Base-by-base conservation (phyloP, 306 rosid species). In the Glycine latifolia region DNA sequence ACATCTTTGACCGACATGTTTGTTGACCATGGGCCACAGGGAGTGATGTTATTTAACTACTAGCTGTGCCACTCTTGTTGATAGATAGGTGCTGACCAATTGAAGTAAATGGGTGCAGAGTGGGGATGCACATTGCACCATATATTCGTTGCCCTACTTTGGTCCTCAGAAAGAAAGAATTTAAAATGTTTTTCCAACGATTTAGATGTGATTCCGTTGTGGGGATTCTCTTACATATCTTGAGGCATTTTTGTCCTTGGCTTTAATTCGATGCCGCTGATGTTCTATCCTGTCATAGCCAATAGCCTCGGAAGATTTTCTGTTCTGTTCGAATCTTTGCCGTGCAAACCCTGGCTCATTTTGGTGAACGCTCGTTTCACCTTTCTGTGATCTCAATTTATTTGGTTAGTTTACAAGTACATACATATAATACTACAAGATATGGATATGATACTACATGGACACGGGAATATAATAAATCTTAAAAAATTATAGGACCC, bases 1-100 rank as follows among this genome's bases (percentile, higher is more conserved):
- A 84, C 20, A 26, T 26, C 69, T 75, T 54, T 68, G 73, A 68
- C 55, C 73, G 37, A 44, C 52, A 59, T 5, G 11, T 16, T 48
- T 73, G 81, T 77, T 86, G 91, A 58, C 79, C 85, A 52, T 14
- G 49, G 71, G 71, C 67, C 43, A 60, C 79, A 43, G 47, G 47
- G 39, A 16, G 79, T 65, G 79, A 66, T 83, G 78, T 62, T 61
- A 71, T 79, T 75, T 71, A 78, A 86, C 87, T 82, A 50, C 87
- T 81, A 61, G 79, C 77, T 78, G 61, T 78, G 63, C 81, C 81
- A n/a, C 15, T 76, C 33, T 12, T 58, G 10, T 3, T 52, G 13
- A 26, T 26, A 26, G 31, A 26, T 11, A 61, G 39, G 52, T 67
- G 67, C 81, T 46, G 88, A 83, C 82, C 82, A 44, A 68, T 41